phyloP scores from a whole-genome alignment of 1,139 yeast genomes.

The Suhomyces bribrorum region DNA sequence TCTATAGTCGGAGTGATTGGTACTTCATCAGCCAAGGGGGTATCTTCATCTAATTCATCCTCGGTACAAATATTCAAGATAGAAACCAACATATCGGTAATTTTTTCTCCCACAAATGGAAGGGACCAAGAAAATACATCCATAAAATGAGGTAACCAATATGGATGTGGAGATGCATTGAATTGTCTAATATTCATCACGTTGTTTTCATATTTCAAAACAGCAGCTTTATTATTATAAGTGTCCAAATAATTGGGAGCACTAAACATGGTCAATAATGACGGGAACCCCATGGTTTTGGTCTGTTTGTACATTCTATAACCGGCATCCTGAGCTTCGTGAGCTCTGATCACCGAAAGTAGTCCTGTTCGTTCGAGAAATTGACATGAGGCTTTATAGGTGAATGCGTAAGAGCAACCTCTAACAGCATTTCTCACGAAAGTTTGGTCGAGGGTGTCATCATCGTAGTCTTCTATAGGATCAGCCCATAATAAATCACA shows the following conservation, averaged over 20 bases:
- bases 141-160: slow-evolving; percentile 96
- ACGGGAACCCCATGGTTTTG: slow-evolving; percentile 86
- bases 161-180: slow-evolving; percentile 91
- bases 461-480: slow-evolving; percentile 87
- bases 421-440: slow-evolving; percentile 73
- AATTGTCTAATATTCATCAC: slow-evolving; percentile 96
- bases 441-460: slow-evolving; percentile 53
- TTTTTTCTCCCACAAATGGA: slow-evolving; percentile 97
- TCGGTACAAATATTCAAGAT: slow-evolving; percentile 92
- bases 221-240: slow-evolving; percentile 95
- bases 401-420: slow-evolving; percentile 91
- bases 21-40: slow-evolving; percentile 40
- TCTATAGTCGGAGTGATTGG: slow-evolving; percentile 3
- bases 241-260: slow-evolving; percentile 96
- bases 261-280: slow-evolving; percentile 86
- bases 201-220: slow-evolving; percentile 83
- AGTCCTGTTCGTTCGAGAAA: slow-evolving; percentile 80
- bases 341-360: slow-evolving; percentile 86
- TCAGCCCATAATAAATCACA: slow-evolving; percentile 97
- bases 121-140: slow-evolving; percentile 97
- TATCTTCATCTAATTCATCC: slow-evolving; percentile 85
- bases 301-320: slow-evolving; percentile 92
- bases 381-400: slow-evolving; percentile 80
- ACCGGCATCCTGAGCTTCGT: slow-evolving; percentile 98
- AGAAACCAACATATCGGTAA: slow-evolving; percentile 89